phyloP scores from a whole-genome alignment of 73 alveolate species.

The Tetrahymena elliotti region DNA sequence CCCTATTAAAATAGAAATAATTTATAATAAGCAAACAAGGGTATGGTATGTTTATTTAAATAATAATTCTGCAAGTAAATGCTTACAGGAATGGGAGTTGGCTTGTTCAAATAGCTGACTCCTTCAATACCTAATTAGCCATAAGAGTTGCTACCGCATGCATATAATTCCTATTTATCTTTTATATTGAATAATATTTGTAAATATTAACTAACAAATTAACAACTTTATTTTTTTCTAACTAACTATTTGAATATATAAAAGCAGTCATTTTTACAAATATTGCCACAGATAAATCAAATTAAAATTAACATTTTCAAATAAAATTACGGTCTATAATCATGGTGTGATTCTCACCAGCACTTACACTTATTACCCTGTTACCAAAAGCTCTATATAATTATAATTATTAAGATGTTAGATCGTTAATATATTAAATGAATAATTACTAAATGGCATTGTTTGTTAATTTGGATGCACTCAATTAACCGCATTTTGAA shows the following conservation, averaged over 20 bases:
- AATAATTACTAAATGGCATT: neutral
- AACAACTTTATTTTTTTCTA: neutral
- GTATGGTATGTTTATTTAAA: no score
- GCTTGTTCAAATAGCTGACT: neutral
- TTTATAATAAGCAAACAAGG: neutral
- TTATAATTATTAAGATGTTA: neutral
- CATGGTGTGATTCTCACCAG: slow-evolving; percentile 41
- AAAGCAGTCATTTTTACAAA: neutral
- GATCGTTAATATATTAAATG: neutral
- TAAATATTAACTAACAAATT: neutral
- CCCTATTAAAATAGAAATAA: neutral
- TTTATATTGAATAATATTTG: neutral
- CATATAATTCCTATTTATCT: slow-evolving; percentile 32
- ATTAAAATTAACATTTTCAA: neutral
- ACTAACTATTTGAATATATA: neutral
- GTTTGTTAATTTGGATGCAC: neutral
- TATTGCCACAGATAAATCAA: neutral
- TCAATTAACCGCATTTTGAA: neutral
- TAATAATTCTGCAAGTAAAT: neutral
- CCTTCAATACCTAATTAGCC: slow-evolving; percentile 41
- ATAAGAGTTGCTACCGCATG: slow-evolving; percentile 32
- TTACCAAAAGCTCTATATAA: neutral
- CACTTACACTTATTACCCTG: neutral
- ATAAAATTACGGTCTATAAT: slow-evolving; percentile 6
- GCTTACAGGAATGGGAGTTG: neutral